Base-by-base conservation (phyloP, 2,329 filamentous ascomycete genomes). In the Stemphylium lycopersici region DNA sequence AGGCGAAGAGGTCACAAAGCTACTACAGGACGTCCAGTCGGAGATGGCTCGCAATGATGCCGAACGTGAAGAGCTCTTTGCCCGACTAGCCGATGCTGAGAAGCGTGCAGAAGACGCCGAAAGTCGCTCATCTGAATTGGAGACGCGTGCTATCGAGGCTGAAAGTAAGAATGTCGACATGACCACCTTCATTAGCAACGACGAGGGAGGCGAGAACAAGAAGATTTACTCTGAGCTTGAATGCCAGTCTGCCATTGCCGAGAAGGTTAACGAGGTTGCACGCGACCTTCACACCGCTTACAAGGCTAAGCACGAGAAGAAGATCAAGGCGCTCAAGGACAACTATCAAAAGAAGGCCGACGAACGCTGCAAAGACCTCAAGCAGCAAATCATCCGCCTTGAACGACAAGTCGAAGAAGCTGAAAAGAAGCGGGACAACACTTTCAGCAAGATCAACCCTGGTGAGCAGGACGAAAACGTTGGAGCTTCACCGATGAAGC, bases 251-350 rank as follows among this genome's bases (percentile, higher is more conserved):
- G 91, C 96, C 61, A 89, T 96, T 44, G 93, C 97, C 18, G 91
- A 96, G 76, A 91, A 93, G 62, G 92, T 98, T 36, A 93, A 93
- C 41, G 77, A 79, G 15, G 76, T 82, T 10, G 78, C 77, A n/a
- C 85, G 91, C 26, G 95, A 99, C 71, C 83, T 99, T 36, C 95
- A 99, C 73, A 84, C 88, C 0, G 83, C 96, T 10, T 99, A 99
- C 83, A 98, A 97, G 79, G 87, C 89, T 71, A 99, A 99, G 79
- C 95, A 99, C 74, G 93, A 98, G 79, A 91, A 88, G 59, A 99
- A 99, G 80, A 93, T 98, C 39, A 85, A 90, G 1, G 93, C 93
- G 3, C 82, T 99, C 61, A 98, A 88, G 72, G 86, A 87, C 66
- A 85, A 83, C 69, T 88, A 98, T 77, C 91, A 97, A 74, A 84